phyloP scores from a whole-genome alignment of 257 asterid genomes.

The Ballota nigra region DNA sequence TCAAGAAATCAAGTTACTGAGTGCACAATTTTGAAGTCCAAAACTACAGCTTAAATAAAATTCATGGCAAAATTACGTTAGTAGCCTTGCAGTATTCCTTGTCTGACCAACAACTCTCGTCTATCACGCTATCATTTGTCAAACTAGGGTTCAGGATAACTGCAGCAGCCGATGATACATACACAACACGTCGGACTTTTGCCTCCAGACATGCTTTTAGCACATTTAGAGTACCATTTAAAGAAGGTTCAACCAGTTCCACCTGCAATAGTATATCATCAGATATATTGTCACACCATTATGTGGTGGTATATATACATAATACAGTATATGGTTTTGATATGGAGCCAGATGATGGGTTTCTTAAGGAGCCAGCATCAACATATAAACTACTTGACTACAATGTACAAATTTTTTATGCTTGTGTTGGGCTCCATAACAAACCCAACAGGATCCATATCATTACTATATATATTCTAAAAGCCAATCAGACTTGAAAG shows the following conservation, averaged over 20 bases:
- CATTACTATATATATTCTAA: too few species aligned
- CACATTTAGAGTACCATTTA: slow-evolving; percentile 66
- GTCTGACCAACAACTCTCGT: slow-evolving; percentile 86
- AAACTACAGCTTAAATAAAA: background rate
- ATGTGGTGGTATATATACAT: background rate
- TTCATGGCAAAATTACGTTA: slow-evolving; percentile 34
- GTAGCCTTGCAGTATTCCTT: slow-evolving; percentile 61
- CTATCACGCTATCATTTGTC: slow-evolving; percentile 48
- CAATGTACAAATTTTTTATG: too few species aligned
- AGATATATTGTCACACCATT: background rate
- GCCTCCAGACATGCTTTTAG: slow-evolving; percentile 71
- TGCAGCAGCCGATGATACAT: slow-evolving; percentile 70
- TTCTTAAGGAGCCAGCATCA: too few species aligned
- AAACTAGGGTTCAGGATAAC: slow-evolving; percentile 49
- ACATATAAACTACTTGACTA: too few species aligned
- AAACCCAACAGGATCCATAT: too few species aligned
- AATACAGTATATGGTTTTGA: too few species aligned
- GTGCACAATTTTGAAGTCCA: background rate
- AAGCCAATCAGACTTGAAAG: background rate
- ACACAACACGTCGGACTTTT: slow-evolving; percentile 49
- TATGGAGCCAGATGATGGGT: too few species aligned
- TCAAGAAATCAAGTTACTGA: background rate
- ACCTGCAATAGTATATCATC: slow-evolving; percentile 42
- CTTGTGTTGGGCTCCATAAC: too few species aligned
- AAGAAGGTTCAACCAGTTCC: slow-evolving; percentile 69